Conservation (phyloP, 225 moss, liverwort and hornwort species). For the Polytrichum commune region DNA sequence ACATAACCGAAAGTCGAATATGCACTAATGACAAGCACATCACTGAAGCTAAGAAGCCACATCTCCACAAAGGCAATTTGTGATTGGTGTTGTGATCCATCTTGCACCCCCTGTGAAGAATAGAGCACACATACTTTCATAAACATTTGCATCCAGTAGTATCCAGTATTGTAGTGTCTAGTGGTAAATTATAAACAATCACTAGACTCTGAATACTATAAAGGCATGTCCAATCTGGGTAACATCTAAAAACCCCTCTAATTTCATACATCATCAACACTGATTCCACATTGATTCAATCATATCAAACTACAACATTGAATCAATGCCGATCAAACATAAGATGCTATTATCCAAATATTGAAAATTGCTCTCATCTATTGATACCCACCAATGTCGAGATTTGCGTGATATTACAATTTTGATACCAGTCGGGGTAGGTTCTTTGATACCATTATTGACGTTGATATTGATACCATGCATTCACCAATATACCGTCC, state of each 20-base stretch:
- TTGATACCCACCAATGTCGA: no score
- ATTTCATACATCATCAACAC: no score
- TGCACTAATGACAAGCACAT: conserved; percentile 38
- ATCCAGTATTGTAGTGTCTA: background rate
- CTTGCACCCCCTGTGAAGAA: conserved; percentile 16
- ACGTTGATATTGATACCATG: background rate
- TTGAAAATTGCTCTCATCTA: no score
- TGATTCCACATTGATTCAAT: no score
- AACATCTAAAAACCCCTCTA: no score
- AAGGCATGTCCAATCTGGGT: no score
- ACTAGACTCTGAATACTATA: background rate
- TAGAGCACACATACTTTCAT: no score
- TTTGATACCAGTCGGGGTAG: no score
- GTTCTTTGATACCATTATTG: background rate
- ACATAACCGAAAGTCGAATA: conserved; percentile 48
- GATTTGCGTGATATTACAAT: no score
- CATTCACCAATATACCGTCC: background rate
- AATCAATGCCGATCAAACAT: no score
- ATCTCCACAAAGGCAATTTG: conserved; percentile 39
- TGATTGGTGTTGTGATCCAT: conserved; percentile 18
- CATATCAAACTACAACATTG: no score
- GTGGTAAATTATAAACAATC: background rate
- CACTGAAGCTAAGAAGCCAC: conserved; percentile 45
- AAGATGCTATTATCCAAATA: no score
- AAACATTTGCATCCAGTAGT: background rate